These are phyloP conservation scores for Eucalyptus sp. DNA, from an alignment of 345 rosid genomes.

Conservation along the genomic window DNA sequence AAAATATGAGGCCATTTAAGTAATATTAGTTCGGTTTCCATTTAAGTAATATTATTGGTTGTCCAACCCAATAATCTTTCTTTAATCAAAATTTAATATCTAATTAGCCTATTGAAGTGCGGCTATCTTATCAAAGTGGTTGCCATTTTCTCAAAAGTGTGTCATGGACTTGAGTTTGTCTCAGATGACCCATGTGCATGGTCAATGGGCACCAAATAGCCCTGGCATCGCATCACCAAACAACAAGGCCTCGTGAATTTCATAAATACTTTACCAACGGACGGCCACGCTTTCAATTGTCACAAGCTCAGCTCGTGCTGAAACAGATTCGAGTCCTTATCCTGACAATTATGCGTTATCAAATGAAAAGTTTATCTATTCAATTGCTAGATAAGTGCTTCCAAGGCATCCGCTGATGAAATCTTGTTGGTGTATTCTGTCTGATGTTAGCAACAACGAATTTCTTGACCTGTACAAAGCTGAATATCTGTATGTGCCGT, in stretches of 20 bases:
- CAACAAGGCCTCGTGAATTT: not conserved
- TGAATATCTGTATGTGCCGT: not conserved
- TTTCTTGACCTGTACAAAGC: not conserved
- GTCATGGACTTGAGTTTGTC: no score
- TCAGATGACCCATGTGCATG: no score
- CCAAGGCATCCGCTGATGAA: not conserved
- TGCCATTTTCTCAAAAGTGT: no score
- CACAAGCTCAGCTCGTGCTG: not conserved
- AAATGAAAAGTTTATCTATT: not conserved
- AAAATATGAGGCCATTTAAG: no score
- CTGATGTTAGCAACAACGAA: not conserved
- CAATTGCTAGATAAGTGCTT: not conserved
- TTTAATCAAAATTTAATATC: no score
- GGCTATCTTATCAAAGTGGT: no score
- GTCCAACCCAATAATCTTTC: no score
- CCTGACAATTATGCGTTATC: not conserved
- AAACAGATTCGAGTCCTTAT: not conserved
- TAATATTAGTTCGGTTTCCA: accelerated
- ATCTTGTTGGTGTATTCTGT: not conserved
- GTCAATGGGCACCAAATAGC: no score
- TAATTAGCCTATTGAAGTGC: no score
- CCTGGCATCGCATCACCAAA: not conserved
- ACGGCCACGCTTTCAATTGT: not conserved
- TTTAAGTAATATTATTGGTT: no score
- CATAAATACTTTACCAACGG: not conserved